phyloP scores from a whole-genome alignment of 257 asterid genomes.

The Rhazya stricta region DNA sequence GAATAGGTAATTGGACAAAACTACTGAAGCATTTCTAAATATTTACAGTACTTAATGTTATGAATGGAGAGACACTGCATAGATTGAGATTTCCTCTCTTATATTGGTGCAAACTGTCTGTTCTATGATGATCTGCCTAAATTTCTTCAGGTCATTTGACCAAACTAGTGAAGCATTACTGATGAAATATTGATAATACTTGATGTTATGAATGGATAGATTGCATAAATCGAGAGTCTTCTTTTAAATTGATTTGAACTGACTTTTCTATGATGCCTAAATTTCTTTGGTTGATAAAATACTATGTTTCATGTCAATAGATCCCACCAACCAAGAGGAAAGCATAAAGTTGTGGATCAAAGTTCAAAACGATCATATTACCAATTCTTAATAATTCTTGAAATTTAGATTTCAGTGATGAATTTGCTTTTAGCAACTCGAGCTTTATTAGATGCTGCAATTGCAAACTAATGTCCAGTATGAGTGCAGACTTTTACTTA shows the following conservation, averaged over 20 bases:
- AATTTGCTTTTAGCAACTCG: not conserved
- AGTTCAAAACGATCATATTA: not conserved
- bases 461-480: not conserved
- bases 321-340: not conserved
- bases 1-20: not conserved
- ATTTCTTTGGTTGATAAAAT: not conserved
- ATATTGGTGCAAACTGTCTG: not conserved
- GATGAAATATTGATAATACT: not conserved
- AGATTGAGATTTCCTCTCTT: not conserved
- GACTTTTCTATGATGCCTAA: not conserved
- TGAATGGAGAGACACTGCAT: not conserved
- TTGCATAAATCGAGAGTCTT: not conserved
- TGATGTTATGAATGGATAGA: not conserved
- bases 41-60: not conserved
- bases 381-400: not conserved
- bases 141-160: not conserved
- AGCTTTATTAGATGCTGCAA: not conserved
- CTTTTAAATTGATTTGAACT: not conserved
- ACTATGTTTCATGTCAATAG: not conserved
- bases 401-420: not conserved
- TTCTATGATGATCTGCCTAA: not conserved
- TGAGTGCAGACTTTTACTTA: not conserved
- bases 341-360: not conserved
- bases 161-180: not conserved
- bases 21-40: not conserved